Evolutionary conservation across 805 yeast species (phyloP).

Genomic region (Hanseniaspora taiwanica): DNA sequence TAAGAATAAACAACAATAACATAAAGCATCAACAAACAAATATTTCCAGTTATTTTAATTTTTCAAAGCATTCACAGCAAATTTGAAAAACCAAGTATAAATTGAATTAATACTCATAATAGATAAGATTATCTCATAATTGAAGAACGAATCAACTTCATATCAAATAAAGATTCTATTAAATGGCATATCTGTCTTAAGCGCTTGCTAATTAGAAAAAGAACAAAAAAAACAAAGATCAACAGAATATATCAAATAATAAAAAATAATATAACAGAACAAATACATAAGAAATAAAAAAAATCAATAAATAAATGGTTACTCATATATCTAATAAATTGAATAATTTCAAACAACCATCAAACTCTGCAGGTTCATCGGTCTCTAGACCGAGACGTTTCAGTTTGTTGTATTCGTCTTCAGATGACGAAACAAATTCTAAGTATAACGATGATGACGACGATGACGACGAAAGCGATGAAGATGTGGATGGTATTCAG

Average conservation of each 20-base stretch:
- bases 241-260: not conserved
- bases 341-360: not conserved
- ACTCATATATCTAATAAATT: not conserved
- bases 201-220: not conserved
- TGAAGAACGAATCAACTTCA: not conserved
- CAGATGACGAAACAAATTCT: slow-evolving; percentile 12
- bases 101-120: too few species aligned
- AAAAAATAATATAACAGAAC: not conserved
- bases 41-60: too few species aligned
- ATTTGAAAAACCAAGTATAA: too few species aligned
- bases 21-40: too few species aligned
- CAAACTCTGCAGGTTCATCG: not conserved
- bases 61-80: too few species aligned
- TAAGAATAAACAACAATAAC: too few species aligned
- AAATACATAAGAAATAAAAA: not conserved
- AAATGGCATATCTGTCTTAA: not conserved
- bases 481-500: too few species aligned
- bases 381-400: slow-evolving; percentile 27
- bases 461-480: slow-evolving; percentile 29
- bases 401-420: slow-evolving; percentile 31
- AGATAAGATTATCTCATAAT: not conserved
- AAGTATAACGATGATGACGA: slow-evolving; percentile 14
- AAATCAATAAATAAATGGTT: not conserved
- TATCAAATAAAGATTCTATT: slow-evolving; percentile 1
- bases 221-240: not conserved